Evolutionary conservation across 2,329 filamentous ascomycete species (phyloP), one percentile per base, ranked within the genome.

Genomic region (Waltergamsia citrina): DNA sequence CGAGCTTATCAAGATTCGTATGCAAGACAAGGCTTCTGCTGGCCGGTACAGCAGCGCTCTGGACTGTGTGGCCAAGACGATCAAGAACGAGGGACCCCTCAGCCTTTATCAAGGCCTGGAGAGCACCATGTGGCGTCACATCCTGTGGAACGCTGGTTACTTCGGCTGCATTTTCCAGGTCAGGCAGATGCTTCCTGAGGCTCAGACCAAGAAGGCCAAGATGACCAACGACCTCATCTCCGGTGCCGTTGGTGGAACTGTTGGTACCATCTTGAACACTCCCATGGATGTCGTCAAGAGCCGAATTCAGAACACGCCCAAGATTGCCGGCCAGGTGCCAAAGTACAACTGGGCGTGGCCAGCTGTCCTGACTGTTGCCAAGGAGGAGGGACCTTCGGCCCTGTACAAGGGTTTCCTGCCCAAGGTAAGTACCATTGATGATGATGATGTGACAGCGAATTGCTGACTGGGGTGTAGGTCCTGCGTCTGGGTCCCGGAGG

Each of bases 311-410:
- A 98, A 98, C 65, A 86, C 77, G 36, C 71, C 84, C 45, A 90
- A 84, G 69, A 66, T 94, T 25, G 58, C 82, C n/a, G 92, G 92
- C 5, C 69, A 74, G 35, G 63, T 78, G 16, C 85, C 85, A 53
- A 98, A 98, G 73, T 98, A 98, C 69, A 95, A 96, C 74, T 98
- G 92, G 92, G 92, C 92, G 21, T 94, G 81, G 75, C 85, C 86
- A 30, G 79, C 86, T 16, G 69, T 95, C 33, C 80, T 74, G 37
- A 92, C 85, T 7, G 85, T 98, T 40, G 79, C 86, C 62, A 85
- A 77, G 63, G 92, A 98, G 65, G 92, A 98, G 62, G 92, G 92
- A 5, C 90, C 94, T 55, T 63, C 62, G 31, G 92, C 92, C 25
- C 68, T 98, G 39, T 98, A 98, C 73, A 98, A 96, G 74, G 92